phyloP scores from a whole-genome alignment of 2,329 filamentous ascomycete genomes.

The Sporothrix curviconia region DNA sequence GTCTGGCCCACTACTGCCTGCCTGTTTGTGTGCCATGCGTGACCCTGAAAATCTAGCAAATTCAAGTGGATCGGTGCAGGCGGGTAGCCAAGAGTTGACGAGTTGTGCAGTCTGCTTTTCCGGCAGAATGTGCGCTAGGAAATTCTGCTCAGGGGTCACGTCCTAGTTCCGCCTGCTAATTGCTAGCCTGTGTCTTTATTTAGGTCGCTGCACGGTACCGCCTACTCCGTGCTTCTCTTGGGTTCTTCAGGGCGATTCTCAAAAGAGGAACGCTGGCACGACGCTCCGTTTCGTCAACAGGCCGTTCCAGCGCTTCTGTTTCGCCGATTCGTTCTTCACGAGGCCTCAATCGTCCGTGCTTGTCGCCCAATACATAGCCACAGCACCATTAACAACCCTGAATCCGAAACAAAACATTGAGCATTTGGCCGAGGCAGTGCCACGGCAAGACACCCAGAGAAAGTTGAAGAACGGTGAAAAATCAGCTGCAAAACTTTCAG shows the following conservation, averaged over 20 bases:
- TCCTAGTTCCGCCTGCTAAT: neutral
- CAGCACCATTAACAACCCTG: neutral
- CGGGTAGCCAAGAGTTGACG: neutral
- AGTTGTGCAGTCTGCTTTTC: neutral
- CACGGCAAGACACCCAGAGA: neutral
- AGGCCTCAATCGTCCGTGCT: neutral
- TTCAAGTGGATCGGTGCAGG: too few relatives aligned
- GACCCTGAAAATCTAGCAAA: neutral
- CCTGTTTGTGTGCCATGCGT: neutral
- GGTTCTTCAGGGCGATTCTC: too few relatives aligned
- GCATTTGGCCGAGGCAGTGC: neutral
- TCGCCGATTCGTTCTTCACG: neutral
- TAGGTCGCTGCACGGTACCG: neutral
- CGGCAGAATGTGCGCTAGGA: neutral
- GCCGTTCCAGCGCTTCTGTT: constrained; percentile 2
- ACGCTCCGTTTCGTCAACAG: neutral
- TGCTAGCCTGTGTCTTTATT: neutral
- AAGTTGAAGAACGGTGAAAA: neutral
- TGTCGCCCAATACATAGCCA: neutral
- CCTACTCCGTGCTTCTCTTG: too few relatives aligned
- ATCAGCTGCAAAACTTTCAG: neutral
- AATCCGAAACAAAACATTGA: constrained; percentile 2
- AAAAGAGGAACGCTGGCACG: neutral
- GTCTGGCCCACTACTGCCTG: too few relatives aligned
- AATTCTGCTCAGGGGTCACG: constrained; percentile 2